Evolutionary conservation across 2,329 filamentous ascomycete species (phyloP), one percentile per base, ranked within the genome.

Genomic region (Bipolaris cookei): DNA sequence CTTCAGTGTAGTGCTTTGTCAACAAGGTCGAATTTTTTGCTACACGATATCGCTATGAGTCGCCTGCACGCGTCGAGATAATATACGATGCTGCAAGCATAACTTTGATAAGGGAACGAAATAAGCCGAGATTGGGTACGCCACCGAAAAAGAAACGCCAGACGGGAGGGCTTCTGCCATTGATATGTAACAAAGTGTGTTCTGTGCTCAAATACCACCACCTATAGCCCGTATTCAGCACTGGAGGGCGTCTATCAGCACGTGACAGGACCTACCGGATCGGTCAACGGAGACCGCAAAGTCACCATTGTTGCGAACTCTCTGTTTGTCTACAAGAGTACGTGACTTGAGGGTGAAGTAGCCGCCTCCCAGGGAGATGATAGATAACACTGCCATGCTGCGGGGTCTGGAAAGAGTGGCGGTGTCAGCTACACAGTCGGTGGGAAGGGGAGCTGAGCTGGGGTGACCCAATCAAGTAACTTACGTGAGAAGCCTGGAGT

Each of bases 251-350:
- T 25, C 25, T 25, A 20, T 1, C 16, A 39, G 28, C 20, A 7
- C 20, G 37, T 41, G 42, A 6, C 10, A 25, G 1, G n/a, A 38
- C 44, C 21, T 51, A 75, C 74, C 74, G 18, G 74, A 77, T 47
- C 74, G 61, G 35, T 76, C 71, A 18, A 76, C 72, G 13, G 69
- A 63, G 13, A 77, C 74, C 16, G 68, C 73, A 48, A 75, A 77
- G 51, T 77, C 73, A 14, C 74, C 72, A 18, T 49, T 61, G 10
- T 59, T 57, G 37, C 64, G 66, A 38, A 74, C 66, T 34, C 66
- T 62, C 56, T 69, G 67, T 54, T 71, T 72, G n/a, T 61, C 61
- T 7, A 68, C 64, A 16, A 74, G 37, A 2, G 67, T 55, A 39
- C 61, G 68, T 20, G 73, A 71, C 52, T 73, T 77, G 21, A 76